These are phyloP conservation scores for Iris pallida DNA, from an alignment of 116 monocot genomes.

Conservation along the genomic window DNA sequence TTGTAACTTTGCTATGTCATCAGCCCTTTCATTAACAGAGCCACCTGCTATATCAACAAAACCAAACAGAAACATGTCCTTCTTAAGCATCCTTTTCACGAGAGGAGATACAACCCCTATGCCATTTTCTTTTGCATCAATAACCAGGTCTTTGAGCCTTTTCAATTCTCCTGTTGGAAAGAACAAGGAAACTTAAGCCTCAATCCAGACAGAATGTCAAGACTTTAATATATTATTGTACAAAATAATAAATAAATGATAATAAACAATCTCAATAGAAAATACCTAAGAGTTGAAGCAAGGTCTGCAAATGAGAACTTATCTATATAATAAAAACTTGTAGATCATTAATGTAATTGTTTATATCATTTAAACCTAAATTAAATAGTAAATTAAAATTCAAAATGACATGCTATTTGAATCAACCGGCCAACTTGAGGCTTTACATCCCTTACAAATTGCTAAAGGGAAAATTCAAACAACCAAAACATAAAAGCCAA, in stretches of 20 bases:
- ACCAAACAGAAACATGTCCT: conserved; percentile 71
- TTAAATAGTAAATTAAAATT: too few species aligned
- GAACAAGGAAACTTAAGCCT: not conserved
- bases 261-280: not conserved
- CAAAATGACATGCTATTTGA: too few species aligned
- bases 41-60: conserved; percentile 47
- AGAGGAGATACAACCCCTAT: conserved; percentile 47
- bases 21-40: conserved; percentile 30
- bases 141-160: conserved; percentile 55
- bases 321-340: not conserved
- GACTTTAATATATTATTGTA: not conserved
- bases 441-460: too few species aligned
- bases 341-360: too few species aligned
- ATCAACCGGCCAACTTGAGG: too few species aligned
- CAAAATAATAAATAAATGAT: not conserved
- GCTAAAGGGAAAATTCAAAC: too few species aligned
- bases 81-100: conserved; percentile 73
- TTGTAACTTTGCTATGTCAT: conserved; percentile 52
- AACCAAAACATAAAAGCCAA: too few species aligned
- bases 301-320: not conserved
- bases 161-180: conserved; percentile 57
- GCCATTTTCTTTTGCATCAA: conserved; percentile 61
- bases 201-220: not conserved
- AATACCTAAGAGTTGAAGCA: not conserved
- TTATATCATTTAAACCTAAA: too few species aligned